Evolutionary conservation across 257 asterid species (phyloP).

Genomic region (Penstemon davidsonii): DNA sequence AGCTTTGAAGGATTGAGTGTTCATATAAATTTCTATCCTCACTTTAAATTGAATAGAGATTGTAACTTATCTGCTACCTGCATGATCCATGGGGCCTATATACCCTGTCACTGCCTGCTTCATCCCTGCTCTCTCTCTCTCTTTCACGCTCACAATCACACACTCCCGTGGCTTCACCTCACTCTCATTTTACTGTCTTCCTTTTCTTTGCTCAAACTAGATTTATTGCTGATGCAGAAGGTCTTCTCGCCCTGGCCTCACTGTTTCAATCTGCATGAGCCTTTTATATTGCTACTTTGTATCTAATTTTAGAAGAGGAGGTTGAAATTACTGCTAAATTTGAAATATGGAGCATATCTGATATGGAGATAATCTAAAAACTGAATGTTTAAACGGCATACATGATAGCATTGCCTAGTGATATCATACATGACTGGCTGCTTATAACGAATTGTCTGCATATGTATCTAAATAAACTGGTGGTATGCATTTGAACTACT

Average conservation of each 20-base stretch:
- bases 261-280: background rate
- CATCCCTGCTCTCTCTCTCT: too few species aligned
- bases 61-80: slow-evolving; percentile 13
- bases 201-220: background rate
- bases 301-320: background rate
- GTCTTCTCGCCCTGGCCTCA: slow-evolving; percentile 16
- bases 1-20: background rate
- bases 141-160: too few species aligned
- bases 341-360: background rate
- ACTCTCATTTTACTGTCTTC: background rate
- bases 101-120: background rate
- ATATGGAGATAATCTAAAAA: background rate
- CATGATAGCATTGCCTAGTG: background rate
- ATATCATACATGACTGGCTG: slow-evolving; percentile 2
- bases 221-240: background rate
- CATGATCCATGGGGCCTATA: slow-evolving; percentile 11
- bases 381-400: slow-evolving; percentile 2
- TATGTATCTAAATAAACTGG: slow-evolving; percentile 7
- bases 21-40: background rate
- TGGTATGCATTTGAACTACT: background rate
- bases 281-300: slow-evolving; percentile 11
- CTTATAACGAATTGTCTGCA: slow-evolving; percentile 11
- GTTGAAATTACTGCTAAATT: slow-evolving; percentile 13
- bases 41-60: slow-evolving; percentile 19
- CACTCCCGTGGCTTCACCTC: background rate